Conservation (phyloP, 2,329 filamentous ascomycete genomes). For the Arthroderma sp. region DNA sequence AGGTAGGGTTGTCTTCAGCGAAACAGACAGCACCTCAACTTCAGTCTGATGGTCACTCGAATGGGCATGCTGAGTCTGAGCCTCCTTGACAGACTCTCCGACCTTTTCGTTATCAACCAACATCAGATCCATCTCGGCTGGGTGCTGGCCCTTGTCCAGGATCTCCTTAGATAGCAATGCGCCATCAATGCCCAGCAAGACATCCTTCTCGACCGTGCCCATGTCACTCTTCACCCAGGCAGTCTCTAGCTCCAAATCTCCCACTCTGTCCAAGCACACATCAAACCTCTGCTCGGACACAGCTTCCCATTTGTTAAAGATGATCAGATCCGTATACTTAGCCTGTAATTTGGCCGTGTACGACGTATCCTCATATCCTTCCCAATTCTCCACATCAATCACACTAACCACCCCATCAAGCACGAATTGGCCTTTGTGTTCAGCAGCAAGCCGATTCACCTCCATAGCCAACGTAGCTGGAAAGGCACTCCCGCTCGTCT, state of each 20-base stretch:
- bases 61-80: constrained; percentile 20
- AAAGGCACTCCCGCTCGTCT: constrained; percentile 80
- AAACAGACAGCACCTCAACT: constrained; percentile 82
- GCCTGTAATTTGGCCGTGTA: constrained; percentile 84
- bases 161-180: constrained; percentile 42
- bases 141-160: constrained; percentile 29
- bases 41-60: constrained; percentile 58
- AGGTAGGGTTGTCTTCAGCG: constrained; percentile 36
- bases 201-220: constrained; percentile 62
- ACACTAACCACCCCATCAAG: constrained; percentile 83
- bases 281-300: constrained; percentile 63
- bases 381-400: constrained; percentile 90
- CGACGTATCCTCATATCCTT: constrained; percentile 79
- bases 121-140: constrained; percentile 10
- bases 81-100: too few relatives aligned
- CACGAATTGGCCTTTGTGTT: constrained; percentile 47
- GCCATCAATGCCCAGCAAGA: constrained; percentile 80
- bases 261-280: constrained; percentile 61
- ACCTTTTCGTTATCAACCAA: constrained; percentile 18
- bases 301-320: constrained; percentile 86
- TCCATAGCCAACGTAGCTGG: constrained; percentile 85
- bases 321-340: constrained; percentile 74
- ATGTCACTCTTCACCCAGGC: constrained; percentile 75
- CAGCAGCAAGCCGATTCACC: constrained; percentile 63
- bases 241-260: constrained; percentile 66